Conservation (phyloP, 2,329 filamentous ascomycete species). For the Exophiala sideris region DNA sequence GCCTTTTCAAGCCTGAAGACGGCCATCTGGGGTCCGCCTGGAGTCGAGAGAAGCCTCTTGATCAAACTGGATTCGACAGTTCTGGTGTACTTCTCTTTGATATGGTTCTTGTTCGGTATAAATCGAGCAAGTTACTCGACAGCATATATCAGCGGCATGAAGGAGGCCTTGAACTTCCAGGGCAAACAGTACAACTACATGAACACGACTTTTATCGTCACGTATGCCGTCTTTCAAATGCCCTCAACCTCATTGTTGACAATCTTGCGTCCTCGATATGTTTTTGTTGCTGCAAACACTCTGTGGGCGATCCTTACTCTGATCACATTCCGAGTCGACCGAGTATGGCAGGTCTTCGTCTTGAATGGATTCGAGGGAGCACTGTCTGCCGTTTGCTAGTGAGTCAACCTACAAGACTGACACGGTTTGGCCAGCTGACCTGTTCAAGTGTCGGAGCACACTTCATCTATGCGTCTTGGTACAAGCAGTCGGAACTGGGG, state of each 20-base stretch:
- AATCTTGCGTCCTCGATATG: conserved; percentile 39
- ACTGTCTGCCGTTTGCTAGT: conserved; percentile 45
- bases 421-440: background rate
- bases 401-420: conserved; percentile 18
- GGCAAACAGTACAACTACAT: conserved; percentile 44
- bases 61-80: conserved; percentile 43
- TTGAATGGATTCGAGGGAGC: conserved; percentile 46
- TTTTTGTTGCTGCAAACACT: conserved; percentile 44
- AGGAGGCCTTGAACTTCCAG: conserved; percentile 37
- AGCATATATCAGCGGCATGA: conserved; percentile 44
- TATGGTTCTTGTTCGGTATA: conserved; percentile 50
- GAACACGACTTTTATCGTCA: conserved; percentile 37
- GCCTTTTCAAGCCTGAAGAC: too few species aligned
- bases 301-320: conserved; percentile 46
- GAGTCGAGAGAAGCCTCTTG: conserved; percentile 25
- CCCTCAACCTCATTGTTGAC: conserved; percentile 43
- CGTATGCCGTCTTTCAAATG: conserved; percentile 46
- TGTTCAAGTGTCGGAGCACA: conserved; percentile 39
- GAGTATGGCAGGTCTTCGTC: conserved; percentile 45
- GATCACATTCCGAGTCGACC: conserved; percentile 42
- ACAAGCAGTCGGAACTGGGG: conserved; percentile 43
- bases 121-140: conserved; percentile 45
- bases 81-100: conserved; percentile 45
- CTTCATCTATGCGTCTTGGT: conserved; percentile 47
- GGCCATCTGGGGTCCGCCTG: too few species aligned